These are phyloP conservation scores for Tetragonia tetragonoides DNA, from an alignment of 148 eudicot species.

Conservation along the genomic window DNA sequence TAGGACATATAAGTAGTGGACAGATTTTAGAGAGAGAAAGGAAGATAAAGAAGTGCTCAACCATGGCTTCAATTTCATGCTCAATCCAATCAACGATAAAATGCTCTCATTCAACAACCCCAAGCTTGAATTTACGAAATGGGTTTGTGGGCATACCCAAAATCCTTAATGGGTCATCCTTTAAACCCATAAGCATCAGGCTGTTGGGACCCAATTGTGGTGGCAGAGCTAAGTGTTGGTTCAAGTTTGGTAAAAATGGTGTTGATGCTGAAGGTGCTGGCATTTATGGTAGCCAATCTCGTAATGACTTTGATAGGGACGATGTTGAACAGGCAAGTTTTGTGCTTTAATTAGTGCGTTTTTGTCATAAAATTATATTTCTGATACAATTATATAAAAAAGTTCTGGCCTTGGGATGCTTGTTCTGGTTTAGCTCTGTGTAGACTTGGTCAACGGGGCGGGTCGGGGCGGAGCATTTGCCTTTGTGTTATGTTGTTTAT, in stretches of 20 bases:
- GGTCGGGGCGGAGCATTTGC: too few species aligned
- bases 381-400: too few species aligned
- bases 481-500: too few species aligned
- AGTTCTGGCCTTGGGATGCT: too few species aligned
- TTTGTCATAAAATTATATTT: neutral
- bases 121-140: slow-evolving; percentile 26
- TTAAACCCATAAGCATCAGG: slow-evolving; percentile 20
- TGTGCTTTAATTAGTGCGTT: neutral
- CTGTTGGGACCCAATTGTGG: slow-evolving; percentile 39
- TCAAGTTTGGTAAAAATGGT: slow-evolving; percentile 76
- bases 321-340: slow-evolving; percentile 77
- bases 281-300: slow-evolving; percentile 80
- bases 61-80: slow-evolving; percentile 46
- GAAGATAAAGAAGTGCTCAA: neutral
- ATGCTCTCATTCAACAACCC: slow-evolving; percentile 16
- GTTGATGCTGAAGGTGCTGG: slow-evolving; percentile 92
- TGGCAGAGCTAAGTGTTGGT: slow-evolving; percentile 68
- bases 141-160: slow-evolving; percentile 39
- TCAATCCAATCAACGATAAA: slow-evolving; percentile 24
- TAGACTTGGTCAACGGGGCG: too few species aligned
- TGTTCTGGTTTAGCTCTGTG: too few species aligned
- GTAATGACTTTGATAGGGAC: slow-evolving; percentile 90
- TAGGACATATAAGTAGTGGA: slow-evolving; percentile 19
- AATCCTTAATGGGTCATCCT: slow-evolving; percentile 24
- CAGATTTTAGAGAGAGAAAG: slow-evolving; percentile 28